Evolutionary conservation across 768 basidiomycete species (phyloP).

Genomic region (Tulasnella calospora): DNA sequence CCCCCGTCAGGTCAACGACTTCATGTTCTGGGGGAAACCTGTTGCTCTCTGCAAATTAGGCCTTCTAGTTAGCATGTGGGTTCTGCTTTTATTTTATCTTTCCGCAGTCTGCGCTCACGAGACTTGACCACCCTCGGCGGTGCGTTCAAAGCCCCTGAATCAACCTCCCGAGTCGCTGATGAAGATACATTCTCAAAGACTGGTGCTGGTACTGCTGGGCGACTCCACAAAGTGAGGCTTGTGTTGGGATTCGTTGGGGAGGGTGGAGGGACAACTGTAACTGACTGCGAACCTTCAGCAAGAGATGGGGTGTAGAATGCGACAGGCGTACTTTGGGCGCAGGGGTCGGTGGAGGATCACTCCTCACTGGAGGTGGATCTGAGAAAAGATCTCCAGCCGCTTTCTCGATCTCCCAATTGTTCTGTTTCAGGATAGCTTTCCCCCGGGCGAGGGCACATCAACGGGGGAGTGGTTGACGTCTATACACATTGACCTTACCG

Average conservation of each 20-base stretch:
- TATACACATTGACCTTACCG: neutral
- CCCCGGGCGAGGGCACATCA: neutral
- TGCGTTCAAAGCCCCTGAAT: neutral
- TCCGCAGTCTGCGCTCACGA: neutral
- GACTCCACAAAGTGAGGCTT: neutral
- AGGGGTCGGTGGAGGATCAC: neutral
- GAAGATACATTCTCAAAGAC: neutral
- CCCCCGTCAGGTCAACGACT: slow-evolving; percentile 17
- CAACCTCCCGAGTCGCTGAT: neutral
- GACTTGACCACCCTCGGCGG: neutral
- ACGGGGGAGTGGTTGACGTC: neutral
- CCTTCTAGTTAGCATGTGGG: neutral
- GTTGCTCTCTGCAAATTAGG: neutral
- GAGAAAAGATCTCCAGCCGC: slow-evolving; percentile 12
- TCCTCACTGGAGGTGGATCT: neutral
- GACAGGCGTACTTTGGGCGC: slow-evolving; percentile 5
- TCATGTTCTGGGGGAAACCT: neutral
- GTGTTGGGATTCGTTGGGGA: neutral
- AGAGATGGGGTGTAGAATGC: neutral
- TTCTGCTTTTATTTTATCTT: neutral
- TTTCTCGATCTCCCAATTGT: slow-evolving; percentile 17
- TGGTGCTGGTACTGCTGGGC: neutral
- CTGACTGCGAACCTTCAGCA: neutral
- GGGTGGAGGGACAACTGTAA: neutral
- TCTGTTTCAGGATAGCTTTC: slow-evolving; percentile 15